Conservation (phyloP, 1,139 yeast species). For the Pneumocystis carinii region DNA sequence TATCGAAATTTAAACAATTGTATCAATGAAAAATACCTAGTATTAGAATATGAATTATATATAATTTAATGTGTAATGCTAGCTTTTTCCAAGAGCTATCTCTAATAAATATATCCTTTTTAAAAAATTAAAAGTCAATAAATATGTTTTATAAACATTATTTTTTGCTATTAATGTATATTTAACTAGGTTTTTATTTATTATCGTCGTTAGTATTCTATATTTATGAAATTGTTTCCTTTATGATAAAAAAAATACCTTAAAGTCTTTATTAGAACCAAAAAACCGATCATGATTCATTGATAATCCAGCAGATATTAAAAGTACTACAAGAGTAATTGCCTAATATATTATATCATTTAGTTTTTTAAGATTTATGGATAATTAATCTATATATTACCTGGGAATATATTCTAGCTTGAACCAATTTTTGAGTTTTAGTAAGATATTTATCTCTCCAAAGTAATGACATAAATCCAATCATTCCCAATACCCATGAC, state of each 20-base stretch:
- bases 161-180: neutral
- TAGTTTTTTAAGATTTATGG: neutral
- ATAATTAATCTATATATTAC: slow-evolving; percentile 28
- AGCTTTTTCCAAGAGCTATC: neutral
- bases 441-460: slow-evolving; percentile 67
- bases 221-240: neutral
- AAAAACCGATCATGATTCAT: neutral
- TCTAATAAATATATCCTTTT: neutral
- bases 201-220: neutral
- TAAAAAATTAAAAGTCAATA: neutral
- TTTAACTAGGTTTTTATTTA: neutral
- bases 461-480: slow-evolving; percentile 65
- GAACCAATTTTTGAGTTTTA: slow-evolving; percentile 71
- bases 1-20: neutral
- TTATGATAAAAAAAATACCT: neutral
- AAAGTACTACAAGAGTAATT: slow-evolving; percentile 29
- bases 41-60: neutral
- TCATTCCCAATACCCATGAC: slow-evolving; percentile 78
- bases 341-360: slow-evolving; percentile 3
- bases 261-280: neutral
- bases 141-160: neutral
- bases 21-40: neutral
- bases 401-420: slow-evolving; percentile 91
- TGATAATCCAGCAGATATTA: slow-evolving; percentile 44
- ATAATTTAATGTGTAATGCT: neutral